These are phyloP conservation scores for Neoarthrinium moseri DNA, from an alignment of 2,329 filamentous ascomycete species.

Conservation along the genomic window DNA sequence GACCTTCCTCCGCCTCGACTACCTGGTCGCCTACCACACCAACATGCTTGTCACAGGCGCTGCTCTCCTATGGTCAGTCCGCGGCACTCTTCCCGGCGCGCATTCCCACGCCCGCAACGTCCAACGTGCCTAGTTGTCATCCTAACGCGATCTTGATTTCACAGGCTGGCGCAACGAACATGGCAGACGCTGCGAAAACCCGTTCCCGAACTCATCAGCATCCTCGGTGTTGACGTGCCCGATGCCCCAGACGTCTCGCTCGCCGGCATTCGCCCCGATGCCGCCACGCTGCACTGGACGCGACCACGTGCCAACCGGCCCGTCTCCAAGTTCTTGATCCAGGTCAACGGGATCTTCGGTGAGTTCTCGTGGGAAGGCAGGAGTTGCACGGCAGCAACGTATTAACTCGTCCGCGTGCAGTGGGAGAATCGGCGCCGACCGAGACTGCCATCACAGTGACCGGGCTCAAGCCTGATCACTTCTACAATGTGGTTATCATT, in stretches of 20 bases:
- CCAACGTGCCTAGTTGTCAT: neutral
- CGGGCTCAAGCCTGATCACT: constrained; percentile 80
- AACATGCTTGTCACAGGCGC: constrained; percentile 55
- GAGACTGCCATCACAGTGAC: constrained; percentile 91
- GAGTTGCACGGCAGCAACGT: neutral
- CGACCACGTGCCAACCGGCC: constrained; percentile 63
- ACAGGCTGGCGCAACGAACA: constrained; percentile 79
- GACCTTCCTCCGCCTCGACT: constrained; percentile 43
- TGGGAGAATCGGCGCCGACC: constrained; percentile 78
- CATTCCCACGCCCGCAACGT: constrained; percentile 2
- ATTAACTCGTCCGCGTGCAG: constrained; percentile 39
- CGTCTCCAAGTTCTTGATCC: constrained; percentile 84
- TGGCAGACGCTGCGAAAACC: constrained; percentile 89
- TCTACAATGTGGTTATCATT: constrained; percentile 91
- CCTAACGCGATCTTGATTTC: constrained; percentile 2
- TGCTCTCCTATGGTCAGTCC: constrained; percentile 52
- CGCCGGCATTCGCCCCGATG: constrained; percentile 82
- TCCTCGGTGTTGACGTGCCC: constrained; percentile 92
- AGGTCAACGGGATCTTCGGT: constrained; percentile 92
- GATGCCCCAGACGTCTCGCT: constrained; percentile 86
- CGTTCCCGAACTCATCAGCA: constrained; percentile 84
- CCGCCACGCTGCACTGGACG: constrained; percentile 89
- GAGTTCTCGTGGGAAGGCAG: constrained; percentile 28
- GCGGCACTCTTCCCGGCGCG: constrained; percentile 13
- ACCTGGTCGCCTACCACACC: constrained; percentile 46